These are phyloP conservation scores for Parasarocladium wereldwijsianum DNA, from an alignment of 2,329 filamentous ascomycete species.

Conservation along the genomic window DNA sequence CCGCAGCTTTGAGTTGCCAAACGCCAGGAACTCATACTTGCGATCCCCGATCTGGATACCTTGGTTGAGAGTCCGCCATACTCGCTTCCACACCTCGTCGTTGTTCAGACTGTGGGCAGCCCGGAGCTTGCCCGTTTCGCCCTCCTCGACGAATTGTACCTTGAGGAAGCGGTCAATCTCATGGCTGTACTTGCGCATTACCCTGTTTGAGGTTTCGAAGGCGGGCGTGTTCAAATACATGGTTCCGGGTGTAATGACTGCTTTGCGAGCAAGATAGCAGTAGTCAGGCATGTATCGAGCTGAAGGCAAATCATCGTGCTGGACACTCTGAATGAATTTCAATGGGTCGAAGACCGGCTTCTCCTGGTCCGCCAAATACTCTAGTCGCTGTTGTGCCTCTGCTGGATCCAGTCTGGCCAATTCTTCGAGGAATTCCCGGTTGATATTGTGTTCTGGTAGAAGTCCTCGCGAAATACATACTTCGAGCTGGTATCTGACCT, in stretches of 20 bases:
- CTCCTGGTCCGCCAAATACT: conserved; percentile 55
- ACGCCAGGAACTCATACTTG: conserved; percentile 79
- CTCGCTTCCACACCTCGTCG: conserved; percentile 58
- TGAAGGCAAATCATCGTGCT: conserved; percentile 30
- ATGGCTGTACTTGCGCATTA: conserved; percentile 59
- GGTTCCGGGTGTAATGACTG: conserved; percentile 69
- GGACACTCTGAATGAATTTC: conserved; percentile 48
- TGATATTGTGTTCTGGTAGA: conserved; percentile 64
- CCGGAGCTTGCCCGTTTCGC: conserved; percentile 40
- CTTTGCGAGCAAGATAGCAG: conserved; percentile 63
- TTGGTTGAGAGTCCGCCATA: conserved; percentile 56
- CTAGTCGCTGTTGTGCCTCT: conserved; percentile 52
- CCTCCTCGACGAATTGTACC: conserved; percentile 80
- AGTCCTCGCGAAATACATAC: conserved; percentile 74
- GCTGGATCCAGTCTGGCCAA: conserved; percentile 31
- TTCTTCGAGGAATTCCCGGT: conserved; percentile 47
- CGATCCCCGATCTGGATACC: conserved; percentile 75
- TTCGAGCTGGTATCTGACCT: conserved; percentile 79
- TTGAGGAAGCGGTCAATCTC: conserved; percentile 68
- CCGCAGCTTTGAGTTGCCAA: conserved; percentile 87
- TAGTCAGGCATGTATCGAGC: conserved; percentile 48
- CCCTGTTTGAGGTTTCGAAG: conserved; percentile 76
- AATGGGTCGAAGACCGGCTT: conserved; percentile 53
- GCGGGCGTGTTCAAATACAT: conserved; percentile 64
- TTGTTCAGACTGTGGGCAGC: conserved; percentile 23